Evolutionary conservation across 208 protist species (phyloP), one percentile per base, ranked within the genome.

Genomic region (Trypanosoma scelopori): DNA sequence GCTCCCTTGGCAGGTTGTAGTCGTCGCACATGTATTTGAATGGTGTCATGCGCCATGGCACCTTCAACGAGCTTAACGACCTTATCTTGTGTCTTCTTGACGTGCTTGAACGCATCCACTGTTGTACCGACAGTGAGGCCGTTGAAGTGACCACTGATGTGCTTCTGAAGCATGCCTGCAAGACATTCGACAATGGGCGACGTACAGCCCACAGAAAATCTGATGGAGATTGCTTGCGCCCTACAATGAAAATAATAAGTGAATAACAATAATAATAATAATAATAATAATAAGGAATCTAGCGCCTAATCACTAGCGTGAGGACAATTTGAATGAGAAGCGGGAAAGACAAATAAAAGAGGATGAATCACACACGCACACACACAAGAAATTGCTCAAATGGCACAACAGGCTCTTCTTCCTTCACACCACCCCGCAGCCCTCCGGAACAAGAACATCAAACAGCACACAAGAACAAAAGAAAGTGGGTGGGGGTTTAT

Each of bases 11-110:
- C 16, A 61, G 50, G n/a, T 46, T 66, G 55, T 64, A 69, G 79
- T 90, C 83, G 52, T 93, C 83, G 49, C 86, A 89, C 3, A 93
- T 61, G 46, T 84, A 46, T 60, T 87, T 85, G 11, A 93, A 93
- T 74, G 2, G 74, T 66, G 22, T 76, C 76, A 56, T 83, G 66
- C 3, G 65, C 71, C 0, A 58, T 30, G 18, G 69, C 25, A 13
- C 51, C 48, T 18, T 65, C 65, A 11, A 85, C 65, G n/a, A 81
- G 46, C 39, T 81, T 43, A 13, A 75, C 55, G n/a, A 85, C 74
- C 28, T 76, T 61, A 4, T 69, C 67, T 0, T 63, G 20, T 2
- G 56, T 67, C 0, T 59, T 30, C 61, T 89, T 89, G 22, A 61
- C 66, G 0, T 22, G 37, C 6, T 69, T 43, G 37, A 85, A 85